Percentiles rank a stretch among this genome's conserved stretches.
phyloP scores from a whole-genome alignment of 2,329 filamentous ascomycete species.

The Penicillium sp. region DNA sequence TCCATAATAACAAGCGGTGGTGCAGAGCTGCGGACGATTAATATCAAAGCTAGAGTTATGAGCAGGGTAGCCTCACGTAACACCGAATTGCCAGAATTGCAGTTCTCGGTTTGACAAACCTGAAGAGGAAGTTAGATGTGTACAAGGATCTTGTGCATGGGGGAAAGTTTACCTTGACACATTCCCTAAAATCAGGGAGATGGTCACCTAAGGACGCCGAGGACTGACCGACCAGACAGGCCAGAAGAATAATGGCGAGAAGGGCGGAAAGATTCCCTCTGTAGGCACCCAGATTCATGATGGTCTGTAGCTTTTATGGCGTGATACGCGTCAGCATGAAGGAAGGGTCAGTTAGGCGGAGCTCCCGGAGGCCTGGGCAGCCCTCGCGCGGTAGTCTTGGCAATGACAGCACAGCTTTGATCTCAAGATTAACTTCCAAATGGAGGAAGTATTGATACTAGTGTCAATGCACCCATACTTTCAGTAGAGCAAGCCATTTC shows the following conservation, averaged over 20 bases:
- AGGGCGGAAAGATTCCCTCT: slow-evolving; percentile 22
- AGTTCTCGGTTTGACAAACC: slow-evolving; percentile 82
- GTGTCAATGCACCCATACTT: neutral
- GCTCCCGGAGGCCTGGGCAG: slow-evolving; percentile 15
- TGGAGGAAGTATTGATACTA: neutral
- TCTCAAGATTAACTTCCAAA: neutral
- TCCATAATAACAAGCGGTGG: slow-evolving; percentile 87
- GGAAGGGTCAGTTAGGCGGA: slow-evolving; percentile 15
- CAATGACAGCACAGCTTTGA: slow-evolving; percentile 3
- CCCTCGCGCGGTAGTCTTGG: slow-evolving; percentile 20
- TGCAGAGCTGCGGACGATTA: slow-evolving; percentile 64
- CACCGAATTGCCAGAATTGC: slow-evolving; percentile 62
- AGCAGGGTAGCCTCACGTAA: slow-evolving; percentile 62
- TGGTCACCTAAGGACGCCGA: slow-evolving; percentile 79
- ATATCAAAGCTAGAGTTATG: slow-evolving; percentile 7
- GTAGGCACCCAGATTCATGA: slow-evolving; percentile 26
- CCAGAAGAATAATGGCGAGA: slow-evolving; percentile 34
- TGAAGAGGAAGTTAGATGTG: slow-evolving; percentile 40
- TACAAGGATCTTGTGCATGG: neutral
- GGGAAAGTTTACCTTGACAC: slow-evolving; percentile 65
- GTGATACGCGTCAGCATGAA: slow-evolving; percentile 17
- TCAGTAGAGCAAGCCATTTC: too few relatives aligned
- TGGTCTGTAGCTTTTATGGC: slow-evolving; percentile 18
- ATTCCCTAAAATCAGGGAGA: slow-evolving; percentile 82
- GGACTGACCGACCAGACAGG: slow-evolving; percentile 38